These are phyloP conservation scores for Myotisia sp. DNA, from an alignment of 2,329 filamentous ascomycete species.

Conservation along the genomic window DNA sequence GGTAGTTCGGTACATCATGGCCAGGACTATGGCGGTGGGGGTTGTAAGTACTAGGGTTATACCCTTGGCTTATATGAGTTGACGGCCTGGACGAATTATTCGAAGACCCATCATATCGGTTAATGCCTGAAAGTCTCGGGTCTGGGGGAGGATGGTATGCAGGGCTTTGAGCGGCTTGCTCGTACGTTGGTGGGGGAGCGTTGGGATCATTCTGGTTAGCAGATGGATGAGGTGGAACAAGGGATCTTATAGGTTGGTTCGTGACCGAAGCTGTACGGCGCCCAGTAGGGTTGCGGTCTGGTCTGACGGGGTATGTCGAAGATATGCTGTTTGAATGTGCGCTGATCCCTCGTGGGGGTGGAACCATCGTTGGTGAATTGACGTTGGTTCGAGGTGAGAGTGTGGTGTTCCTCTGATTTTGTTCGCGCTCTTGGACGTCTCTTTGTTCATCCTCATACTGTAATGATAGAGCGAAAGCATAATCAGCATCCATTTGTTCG, in stretches of 20 bases:
- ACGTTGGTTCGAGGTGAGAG: not conserved
- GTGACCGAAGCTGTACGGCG: slow-evolving; percentile 10
- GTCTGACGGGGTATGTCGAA: slow-evolving; percentile 10
- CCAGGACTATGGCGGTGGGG: slow-evolving; percentile 1
- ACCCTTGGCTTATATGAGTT: slow-evolving; percentile 1
- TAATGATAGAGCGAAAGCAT: slow-evolving; percentile 78
- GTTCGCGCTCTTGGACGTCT: slow-evolving; percentile 27
- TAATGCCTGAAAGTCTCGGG: too few relatives aligned
- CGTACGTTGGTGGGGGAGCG: slow-evolving; percentile 50
- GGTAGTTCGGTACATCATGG: not conserved
- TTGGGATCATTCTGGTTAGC: slow-evolving; percentile 32
- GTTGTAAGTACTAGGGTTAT: not conserved
- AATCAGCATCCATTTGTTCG: slow-evolving; percentile 55
- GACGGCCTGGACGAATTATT: slow-evolving; percentile 2
- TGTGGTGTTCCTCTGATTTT: not conserved
- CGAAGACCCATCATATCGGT: slow-evolving; percentile 17
- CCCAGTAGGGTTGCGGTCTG: slow-evolving; percentile 12
- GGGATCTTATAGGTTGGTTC: slow-evolving; percentile 16
- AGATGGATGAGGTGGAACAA: slow-evolving; percentile 32
- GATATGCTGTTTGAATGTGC: slow-evolving; percentile 1
- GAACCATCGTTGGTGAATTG: not conserved
- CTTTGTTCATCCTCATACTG: slow-evolving; percentile 84
- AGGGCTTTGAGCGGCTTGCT: slow-evolving; percentile 46
- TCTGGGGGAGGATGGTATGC: slow-evolving; percentile 39
- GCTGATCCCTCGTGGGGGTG: slow-evolving; percentile 1